Base-by-base conservation (phyloP, 2,329 filamentous ascomycete species). In the Calonectria pseudoturangicola region DNA sequence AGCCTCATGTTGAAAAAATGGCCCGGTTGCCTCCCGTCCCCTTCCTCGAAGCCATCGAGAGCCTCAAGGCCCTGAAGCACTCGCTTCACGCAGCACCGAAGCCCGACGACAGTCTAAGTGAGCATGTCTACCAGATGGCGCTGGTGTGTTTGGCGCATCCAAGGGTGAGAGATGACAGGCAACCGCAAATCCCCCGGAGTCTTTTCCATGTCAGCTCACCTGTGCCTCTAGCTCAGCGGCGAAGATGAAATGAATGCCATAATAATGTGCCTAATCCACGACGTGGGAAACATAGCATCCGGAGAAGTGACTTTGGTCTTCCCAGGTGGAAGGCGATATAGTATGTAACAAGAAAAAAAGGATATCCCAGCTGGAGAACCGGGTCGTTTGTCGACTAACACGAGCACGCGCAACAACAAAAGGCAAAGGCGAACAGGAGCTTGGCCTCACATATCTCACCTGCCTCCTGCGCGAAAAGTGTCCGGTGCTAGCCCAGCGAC, bases 91-190 rank as follows among this genome's bases (percentile, higher is more conserved):
- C 62, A 2, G 30, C 66, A 10, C 65, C 69, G 1, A 66, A 72
- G 21, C 33, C 69, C 12, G 72, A 73, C 9, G 72, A 74, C 16
- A 74, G 69, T 43, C 58, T 74, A 16, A 70, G 65, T 30, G 69
- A 74, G 28, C 66, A 72, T 30, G 71, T 74, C 28, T 74, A 72
- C 66, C 72, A 71, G 41, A 74, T 74, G 72, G 60, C 68, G 6
- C 33, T 72, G 33, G 69, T 69, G 25, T 74, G 72, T 36, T 33
- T 72, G 27, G 68, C 69, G n/a, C 72, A 74, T 70, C 72, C 72
- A 45, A 65, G 72, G 28, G 72, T 74, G 56, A 67, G 64, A 33
- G 7, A 9, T 39, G 25, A 41, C 25, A 18, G 3, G 10, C 21
- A 15, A 25, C 27, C 41, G 27, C 39, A 30, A 13, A 33, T 13